Base-by-base conservation (phyloP, 768 basidiomycete genomes). In the Mrakia blollopis region DNA sequence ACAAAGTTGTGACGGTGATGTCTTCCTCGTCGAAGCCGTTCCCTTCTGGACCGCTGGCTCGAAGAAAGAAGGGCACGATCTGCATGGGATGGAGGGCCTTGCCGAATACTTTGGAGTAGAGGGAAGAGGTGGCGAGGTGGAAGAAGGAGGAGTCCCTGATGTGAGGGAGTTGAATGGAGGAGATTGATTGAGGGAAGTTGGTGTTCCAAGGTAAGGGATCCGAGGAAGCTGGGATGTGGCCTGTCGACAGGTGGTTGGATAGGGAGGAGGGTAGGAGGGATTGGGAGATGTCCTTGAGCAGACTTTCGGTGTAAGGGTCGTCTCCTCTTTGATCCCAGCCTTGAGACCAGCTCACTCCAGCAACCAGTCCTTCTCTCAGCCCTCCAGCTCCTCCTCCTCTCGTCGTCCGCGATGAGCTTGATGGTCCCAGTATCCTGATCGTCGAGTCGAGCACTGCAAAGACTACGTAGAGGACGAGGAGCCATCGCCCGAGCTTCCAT, bases 1-100 rank as follows among this genome's bases (percentile, higher is more conserved):
- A 89, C 44, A 93, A 86, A 0, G 93, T 94, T 0, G 93, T 91
- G 74, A 94, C 89, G 2, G 93, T 94, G 72, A 94, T 89, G 78
- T 93, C 92, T 52, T 90, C 87, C 41, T 83, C 80, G 68, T 88
- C 86, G 78, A 90, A 87, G 23, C 69, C 79, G 13, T 23, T 18
- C 32, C 74, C 57, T 16, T 81, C 79, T 10, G n/a, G 47, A 3
- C 87, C 87, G 16, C 86, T 86, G 3, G 91, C 91, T 72, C 88
- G 88, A 82, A 91, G 92, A 83, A 91, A 93, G 84, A 90, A 94
- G 0, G 93, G 93, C 30, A 92, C 86, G 73, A 93, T 88, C 79
- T 89, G 89, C 80, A 87, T 90, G 0, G 92, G 92, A 52, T 88
- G 72, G 13, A 73, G 57, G n/a, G 72, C 72, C 16, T 41, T 41